These are phyloP conservation scores for Chlorociboria aeruginascens DNA, from an alignment of 495 filamentous ascomycete genomes.

Conservation along the genomic window DNA sequence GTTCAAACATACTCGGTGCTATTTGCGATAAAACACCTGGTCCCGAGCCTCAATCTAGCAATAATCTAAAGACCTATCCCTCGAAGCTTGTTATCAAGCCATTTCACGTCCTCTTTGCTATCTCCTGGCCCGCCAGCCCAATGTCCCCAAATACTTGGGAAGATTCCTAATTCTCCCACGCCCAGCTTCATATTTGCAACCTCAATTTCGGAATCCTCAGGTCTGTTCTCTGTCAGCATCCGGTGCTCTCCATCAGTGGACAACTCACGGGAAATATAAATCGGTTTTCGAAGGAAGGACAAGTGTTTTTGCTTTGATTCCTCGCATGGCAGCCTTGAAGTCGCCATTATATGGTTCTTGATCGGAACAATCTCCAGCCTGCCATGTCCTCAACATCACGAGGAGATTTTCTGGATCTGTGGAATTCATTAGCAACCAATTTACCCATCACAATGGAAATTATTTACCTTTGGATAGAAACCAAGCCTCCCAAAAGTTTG, in stretches of 20 bases:
- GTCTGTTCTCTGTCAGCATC: slow-evolving; percentile 25
- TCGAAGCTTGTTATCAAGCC: slow-evolving; percentile 49
- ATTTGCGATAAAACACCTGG: too few relatives aligned
- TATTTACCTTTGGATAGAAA: slow-evolving; percentile 45
- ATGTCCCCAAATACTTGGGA: slow-evolving; percentile 62
- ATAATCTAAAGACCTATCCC: slow-evolving; percentile 21
- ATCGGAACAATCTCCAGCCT: slow-evolving; percentile 50
- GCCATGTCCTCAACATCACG: slow-evolving; percentile 63
- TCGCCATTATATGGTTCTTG: slow-evolving; percentile 54
- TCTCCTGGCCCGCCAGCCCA: slow-evolving; percentile 54
- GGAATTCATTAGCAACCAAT: too few relatives aligned
- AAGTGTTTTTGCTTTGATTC: slow-evolving; percentile 54
- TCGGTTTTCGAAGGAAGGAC: slow-evolving; percentile 57
- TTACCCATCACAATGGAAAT: too few relatives aligned
- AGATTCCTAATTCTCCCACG: slow-evolving; percentile 41
- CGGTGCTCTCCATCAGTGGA: not conserved
- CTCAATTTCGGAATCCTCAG: slow-evolving; percentile 59
- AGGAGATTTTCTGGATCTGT: slow-evolving; percentile 56
- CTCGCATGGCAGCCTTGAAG: slow-evolving; percentile 51
- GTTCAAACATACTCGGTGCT: too few relatives aligned
- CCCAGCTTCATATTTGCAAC: slow-evolving; percentile 50
- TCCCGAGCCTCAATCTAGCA: too few relatives aligned
- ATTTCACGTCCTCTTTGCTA: slow-evolving; percentile 51
- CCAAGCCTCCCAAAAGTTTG: slow-evolving; percentile 63
- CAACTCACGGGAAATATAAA: slow-evolving; percentile 57